These are phyloP conservation scores for Omphalea diandra DNA, from an alignment of 441 rosid species.

Conservation along the genomic window DNA sequence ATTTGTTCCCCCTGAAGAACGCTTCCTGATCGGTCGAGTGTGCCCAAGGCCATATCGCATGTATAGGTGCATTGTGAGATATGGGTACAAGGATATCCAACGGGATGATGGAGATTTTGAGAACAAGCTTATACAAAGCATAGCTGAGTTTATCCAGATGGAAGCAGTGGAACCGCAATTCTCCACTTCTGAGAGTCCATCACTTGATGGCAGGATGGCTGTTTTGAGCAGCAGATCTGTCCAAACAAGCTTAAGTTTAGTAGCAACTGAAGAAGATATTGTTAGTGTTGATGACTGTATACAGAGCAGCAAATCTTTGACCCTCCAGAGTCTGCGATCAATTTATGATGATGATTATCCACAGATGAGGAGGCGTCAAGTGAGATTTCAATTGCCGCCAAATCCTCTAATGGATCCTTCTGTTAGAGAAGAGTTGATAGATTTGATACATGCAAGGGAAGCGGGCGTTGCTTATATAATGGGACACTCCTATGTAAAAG, in stretches of 20 bases:
- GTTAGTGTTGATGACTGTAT: constrained; percentile 36
- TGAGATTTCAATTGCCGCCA: constrained; percentile 59
- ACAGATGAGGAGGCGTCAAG: constrained; percentile 53
- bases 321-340: constrained; percentile 63
- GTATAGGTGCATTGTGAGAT: constrained; percentile 93
- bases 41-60: constrained; percentile 90
- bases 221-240: constrained; percentile 65
- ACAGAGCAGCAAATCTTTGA: constrained; percentile 67
- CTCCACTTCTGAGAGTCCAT: constrained; percentile 50
- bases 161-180: constrained; percentile 73
- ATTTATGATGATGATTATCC: constrained; percentile 66
- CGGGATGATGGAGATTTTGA: constrained; percentile 80
- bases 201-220: constrained; percentile 92
- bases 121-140: constrained; percentile 77
- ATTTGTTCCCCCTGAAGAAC: constrained; percentile 81
- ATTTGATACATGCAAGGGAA: constrained; percentile 78
- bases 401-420: constrained; percentile 60
- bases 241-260: constrained; percentile 50
- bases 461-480: constrained; percentile 84
- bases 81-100: constrained; percentile 91
- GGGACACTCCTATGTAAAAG: constrained; percentile 87
- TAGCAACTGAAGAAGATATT: constrained; percentile 54
- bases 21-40: constrained; percentile 89
- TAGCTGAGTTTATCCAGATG: constrained; percentile 94
- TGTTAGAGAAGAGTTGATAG: constrained; percentile 80